Evolutionary conservation across 495 filamentous ascomycete species (phyloP).

Genomic region (Talaromyces adpressus): DNA sequence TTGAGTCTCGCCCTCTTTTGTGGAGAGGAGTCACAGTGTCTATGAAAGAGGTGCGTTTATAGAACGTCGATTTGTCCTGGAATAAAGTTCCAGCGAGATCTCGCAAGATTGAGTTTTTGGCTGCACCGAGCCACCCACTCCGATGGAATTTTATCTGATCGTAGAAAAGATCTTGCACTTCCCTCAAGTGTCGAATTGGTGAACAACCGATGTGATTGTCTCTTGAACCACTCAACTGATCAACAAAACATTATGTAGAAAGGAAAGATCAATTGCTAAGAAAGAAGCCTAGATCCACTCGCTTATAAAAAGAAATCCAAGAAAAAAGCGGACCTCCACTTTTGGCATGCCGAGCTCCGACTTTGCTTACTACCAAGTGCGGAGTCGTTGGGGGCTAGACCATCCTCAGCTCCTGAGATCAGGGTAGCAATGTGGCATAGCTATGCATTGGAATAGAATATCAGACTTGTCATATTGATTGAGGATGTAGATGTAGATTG

Average conservation of each 20-base stretch:
- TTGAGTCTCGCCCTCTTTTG: neutral
- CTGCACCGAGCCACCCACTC: neutral
- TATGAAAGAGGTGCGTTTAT: no score
- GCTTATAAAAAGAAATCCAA: neutral
- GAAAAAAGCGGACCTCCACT: neutral
- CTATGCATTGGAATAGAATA: neutral
- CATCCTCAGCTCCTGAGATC: neutral
- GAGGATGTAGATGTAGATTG: neutral
- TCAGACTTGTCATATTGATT: neutral
- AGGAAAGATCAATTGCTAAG: neutral
- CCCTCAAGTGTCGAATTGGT: neutral
- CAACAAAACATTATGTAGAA: neutral
- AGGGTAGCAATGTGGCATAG: no score
- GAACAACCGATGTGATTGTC: neutral
- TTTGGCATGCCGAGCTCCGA: neutral
- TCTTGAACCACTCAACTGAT: neutral
- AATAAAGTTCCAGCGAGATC: neutral
- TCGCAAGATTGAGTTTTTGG: neutral
- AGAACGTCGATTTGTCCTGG: neutral
- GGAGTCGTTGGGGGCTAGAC: neutral
- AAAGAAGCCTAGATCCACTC: neutral
- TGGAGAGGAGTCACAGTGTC: neutral
- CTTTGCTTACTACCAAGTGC: neutral
- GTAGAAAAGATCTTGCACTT: neutral
- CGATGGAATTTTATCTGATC: neutral